Evolutionary conservation across 164 flowering plant species (phyloP).

Genomic region (Annona squamosa): DNA sequence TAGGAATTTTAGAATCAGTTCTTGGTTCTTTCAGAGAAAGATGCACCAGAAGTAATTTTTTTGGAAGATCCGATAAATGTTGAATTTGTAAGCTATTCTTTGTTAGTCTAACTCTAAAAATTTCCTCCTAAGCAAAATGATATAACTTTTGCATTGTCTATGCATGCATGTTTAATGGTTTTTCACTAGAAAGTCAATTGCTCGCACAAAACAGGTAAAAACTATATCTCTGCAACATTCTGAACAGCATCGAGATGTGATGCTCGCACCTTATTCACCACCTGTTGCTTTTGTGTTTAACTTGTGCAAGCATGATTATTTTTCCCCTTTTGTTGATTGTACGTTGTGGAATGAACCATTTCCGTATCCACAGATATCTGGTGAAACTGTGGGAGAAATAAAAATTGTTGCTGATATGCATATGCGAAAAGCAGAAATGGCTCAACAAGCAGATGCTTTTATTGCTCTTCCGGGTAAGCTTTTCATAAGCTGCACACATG

Average conservation of each 20-base stretch:
- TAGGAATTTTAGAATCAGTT: too few relatives aligned
- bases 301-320: not conserved
- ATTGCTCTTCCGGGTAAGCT: constrained; percentile 16
- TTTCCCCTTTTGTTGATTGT: not conserved
- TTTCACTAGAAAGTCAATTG: too few relatives aligned
- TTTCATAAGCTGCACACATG: not conserved
- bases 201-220: not conserved
- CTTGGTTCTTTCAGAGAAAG: too few relatives aligned
- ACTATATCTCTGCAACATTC: not conserved
- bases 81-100: too few relatives aligned
- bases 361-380: constrained; percentile 9
- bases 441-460: constrained; percentile 17
- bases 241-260: not conserved
- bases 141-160: too few relatives aligned
- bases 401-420: constrained; percentile 17
- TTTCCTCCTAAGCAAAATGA: too few relatives aligned
- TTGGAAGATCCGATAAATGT: too few relatives aligned
- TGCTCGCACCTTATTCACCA: not conserved
- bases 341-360: not conserved
- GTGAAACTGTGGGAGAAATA: constrained; percentile 13
- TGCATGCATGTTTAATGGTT: too few relatives aligned
- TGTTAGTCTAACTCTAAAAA: too few relatives aligned
- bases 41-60: too few relatives aligned
- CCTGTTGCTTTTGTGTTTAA: not conserved
- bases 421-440: constrained; percentile 16